Evolutionary conservation across 768 basidiomycete genomes (phyloP).

Genomic region (Mycena rosella): DNA sequence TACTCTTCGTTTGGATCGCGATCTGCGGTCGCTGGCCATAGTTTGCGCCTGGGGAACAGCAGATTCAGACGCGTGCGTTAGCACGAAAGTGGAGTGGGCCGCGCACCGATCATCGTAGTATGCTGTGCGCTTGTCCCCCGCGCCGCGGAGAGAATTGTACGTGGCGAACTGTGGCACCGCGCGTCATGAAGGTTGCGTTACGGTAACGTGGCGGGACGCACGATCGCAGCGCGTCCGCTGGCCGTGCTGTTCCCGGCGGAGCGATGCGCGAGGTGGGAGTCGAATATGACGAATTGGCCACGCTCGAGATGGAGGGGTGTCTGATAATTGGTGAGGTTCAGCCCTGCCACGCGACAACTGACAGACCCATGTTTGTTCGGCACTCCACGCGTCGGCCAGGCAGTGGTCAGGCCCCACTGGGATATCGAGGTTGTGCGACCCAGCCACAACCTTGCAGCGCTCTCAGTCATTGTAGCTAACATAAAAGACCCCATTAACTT

Average conservation of each 20-base stretch:
- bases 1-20: constrained; percentile 32
- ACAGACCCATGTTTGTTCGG: constrained; percentile 30
- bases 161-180: constrained; percentile 29
- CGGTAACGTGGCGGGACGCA: not conserved
- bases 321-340: not conserved
- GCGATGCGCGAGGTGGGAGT: constrained; percentile 37
- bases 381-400: constrained; percentile 26
- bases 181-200: not conserved
- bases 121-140: constrained; percentile 23
- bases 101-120: constrained; percentile 31
- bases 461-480: no score
- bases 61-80: not conserved
- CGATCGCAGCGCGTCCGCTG: constrained; percentile 35
- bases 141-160: constrained; percentile 26
- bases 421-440: constrained; percentile 30
- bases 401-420: constrained; percentile 31
- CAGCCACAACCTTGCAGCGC: constrained; percentile 24
- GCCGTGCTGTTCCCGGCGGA: constrained; percentile 26
- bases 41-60: constrained; percentile 21
- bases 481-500: no score
- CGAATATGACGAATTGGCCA: constrained; percentile 33
- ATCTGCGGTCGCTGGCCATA: constrained; percentile 35
- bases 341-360: no score
- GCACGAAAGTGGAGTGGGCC: not conserved
- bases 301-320: constrained; percentile 26